Conservation (phyloP, 257 asterid species). For the Scutellaria barbata region DNA sequence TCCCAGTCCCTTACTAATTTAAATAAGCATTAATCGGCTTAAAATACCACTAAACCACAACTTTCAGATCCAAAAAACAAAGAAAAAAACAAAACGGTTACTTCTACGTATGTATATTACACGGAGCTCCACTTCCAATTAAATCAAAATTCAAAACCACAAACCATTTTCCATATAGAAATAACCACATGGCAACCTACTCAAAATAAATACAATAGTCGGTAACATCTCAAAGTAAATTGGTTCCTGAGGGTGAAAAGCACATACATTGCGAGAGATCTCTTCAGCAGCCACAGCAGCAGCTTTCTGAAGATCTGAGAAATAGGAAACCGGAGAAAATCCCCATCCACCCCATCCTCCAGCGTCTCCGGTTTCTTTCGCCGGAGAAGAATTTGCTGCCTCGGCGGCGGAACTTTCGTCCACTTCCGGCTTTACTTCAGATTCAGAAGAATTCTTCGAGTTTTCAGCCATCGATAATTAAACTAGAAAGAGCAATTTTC, state of each 20-base stretch:
- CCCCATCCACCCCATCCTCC: conserved; percentile 95
- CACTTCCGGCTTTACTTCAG: conserved; percentile 48
- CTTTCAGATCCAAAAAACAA: neutral
- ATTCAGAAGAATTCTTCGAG: conserved; percentile 45
- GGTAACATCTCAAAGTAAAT: neutral
- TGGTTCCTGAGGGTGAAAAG: conserved; percentile 5
- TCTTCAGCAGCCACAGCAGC: conserved; percentile 84
- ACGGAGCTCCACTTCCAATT: conserved; percentile 9
- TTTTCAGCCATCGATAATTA: conserved; percentile 55
- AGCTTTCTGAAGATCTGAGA: conserved; percentile 85
- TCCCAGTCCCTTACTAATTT: neutral
- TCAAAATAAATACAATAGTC: conserved; percentile 4
- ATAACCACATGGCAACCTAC: conserved; percentile 9
- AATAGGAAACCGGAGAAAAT: conserved; percentile 68
- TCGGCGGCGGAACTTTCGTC: conserved; percentile 34
- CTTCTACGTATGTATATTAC: neutral
- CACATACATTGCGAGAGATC: conserved; percentile 85
- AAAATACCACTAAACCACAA: neutral
- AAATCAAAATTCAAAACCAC: neutral
- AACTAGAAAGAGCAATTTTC: conserved; percentile 3
- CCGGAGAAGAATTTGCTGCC: conserved; percentile 37
- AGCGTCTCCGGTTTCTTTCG: conserved; percentile 32
- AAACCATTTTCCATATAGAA: neutral
- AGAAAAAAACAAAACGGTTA: neutral
- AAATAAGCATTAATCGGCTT: neutral